Base-by-base conservation (phyloP, 495 filamentous ascomycete species). In the Penicillium taxi region DNA sequence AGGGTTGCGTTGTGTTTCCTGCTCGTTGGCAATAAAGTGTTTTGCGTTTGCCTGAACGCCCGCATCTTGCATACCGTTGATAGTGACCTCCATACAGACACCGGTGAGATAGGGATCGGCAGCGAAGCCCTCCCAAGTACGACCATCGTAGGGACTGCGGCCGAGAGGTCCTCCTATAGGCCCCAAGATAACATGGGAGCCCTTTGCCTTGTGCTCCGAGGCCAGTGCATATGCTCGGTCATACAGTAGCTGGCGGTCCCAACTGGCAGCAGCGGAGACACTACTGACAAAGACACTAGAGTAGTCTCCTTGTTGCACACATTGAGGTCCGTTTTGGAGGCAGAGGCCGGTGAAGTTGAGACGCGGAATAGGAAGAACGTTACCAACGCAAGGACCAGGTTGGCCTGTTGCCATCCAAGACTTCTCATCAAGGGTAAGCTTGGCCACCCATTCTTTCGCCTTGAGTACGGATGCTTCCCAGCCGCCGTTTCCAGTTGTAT, bases 401-500 rank as follows among this genome's bases (percentile, higher is more conserved):
- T 69, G 69, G 47, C 86, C 86, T 0, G 85, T 90, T 2, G 82
- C 88, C 39, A 93, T 55, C 49, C 88, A 87, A 53, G 87, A 76
- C 64, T 90, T 93, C 66, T 93, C 86, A 14, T 79, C 58, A 22
- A 88, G 56, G 0, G 82, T 88, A 44, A 93, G 61, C 58, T 86
- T 74, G 71, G 72, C 26, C 13, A 89, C 84, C 42, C 86, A 87
- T 0, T 56, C 60, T 42, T 67, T 69, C 3, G 85, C 85, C 48
- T 82, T 78, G 13, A 48, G 58, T 45, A 87, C 82, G 7, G 85
- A 85, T 6, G 34, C 9, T 9, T 37, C 24, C 34, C 34, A 37
- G 34, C 34, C 75, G 24, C 69, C 72, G 7, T 74, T 72, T 6
- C 73, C 68, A 14, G 42, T 47, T 2, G 39, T 37, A 11, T 47